phyloP scores from a whole-genome alignment of 1,284 basidiomycete genomes.

The Vanrija sp. region DNA sequence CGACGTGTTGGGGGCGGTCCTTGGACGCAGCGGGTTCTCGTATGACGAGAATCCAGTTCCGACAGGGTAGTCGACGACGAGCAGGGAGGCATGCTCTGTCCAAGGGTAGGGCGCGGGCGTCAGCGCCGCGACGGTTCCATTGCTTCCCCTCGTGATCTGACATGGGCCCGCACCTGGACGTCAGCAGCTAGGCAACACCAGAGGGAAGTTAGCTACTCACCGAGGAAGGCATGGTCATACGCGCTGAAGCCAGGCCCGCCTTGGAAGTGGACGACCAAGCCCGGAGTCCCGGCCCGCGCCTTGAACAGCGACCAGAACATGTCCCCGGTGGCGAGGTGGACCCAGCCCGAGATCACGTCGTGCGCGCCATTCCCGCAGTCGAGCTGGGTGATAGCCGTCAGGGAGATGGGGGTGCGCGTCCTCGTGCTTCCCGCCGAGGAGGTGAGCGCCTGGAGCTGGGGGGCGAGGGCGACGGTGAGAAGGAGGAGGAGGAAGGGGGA shows the following conservation, averaged over 20 bases:
- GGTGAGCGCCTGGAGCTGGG: no score
- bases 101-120: constrained; percentile 12
- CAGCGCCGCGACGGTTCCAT: neutral
- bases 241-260: constrained; percentile 14
- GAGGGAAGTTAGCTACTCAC: constrained; percentile 2
- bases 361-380: constrained; percentile 7
- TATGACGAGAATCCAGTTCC: constrained; percentile 15
- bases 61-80: constrained; percentile 13
- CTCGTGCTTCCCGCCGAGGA: no score
- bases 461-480: no score
- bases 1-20: constrained; percentile 5
- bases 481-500: no score
- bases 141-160: constrained; percentile 8
- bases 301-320: constrained; percentile 17
- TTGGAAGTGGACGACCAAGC: constrained; percentile 16
- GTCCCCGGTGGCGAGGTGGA: constrained; percentile 9
- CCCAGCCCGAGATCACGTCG: constrained; percentile 11
- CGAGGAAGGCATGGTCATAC: constrained; percentile 19
- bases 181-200: no score
- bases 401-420: neutral
- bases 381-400: constrained; percentile 4
- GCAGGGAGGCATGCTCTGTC: constrained; percentile 15
- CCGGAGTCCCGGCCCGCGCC: constrained; percentile 3
- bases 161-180: constrained; percentile 15
- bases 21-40: neutral